phyloP scores from a whole-genome alignment of 108 stramenopile genomes.

The Nitzschia inconspicua region DNA sequence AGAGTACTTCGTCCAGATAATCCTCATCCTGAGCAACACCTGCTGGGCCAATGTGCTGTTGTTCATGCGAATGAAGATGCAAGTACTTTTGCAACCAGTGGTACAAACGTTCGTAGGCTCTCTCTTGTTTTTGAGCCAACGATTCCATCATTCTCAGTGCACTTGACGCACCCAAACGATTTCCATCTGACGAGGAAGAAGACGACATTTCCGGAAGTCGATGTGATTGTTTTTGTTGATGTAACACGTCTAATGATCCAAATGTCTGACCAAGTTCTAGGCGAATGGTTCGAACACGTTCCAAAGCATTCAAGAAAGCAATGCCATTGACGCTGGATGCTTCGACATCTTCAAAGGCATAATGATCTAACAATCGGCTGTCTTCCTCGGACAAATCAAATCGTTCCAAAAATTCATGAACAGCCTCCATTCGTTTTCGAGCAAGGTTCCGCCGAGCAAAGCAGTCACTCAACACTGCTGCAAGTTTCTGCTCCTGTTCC shows the following conservation, averaged over 20 bases:
- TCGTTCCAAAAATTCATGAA: conserved; percentile 76
- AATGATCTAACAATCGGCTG: conserved; percentile 69
- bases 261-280: conserved; percentile 59
- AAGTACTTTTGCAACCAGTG: conserved; percentile 74
- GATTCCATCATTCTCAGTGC: conserved; percentile 85
- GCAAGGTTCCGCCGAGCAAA: conserved; percentile 50
- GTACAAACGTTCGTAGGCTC: conserved; percentile 84
- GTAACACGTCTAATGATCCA: conserved; percentile 32
- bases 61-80: conserved; percentile 28
- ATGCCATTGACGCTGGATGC: conserved; percentile 47
- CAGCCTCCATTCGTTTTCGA: conserved; percentile 44
- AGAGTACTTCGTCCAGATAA: conserved; percentile 65
- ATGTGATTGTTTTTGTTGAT: not conserved
- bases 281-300: conserved; percentile 65
- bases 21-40: conserved; percentile 35
- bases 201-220: not conserved
- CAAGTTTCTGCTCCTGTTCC: conserved; percentile 59
- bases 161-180: conserved; percentile 58
- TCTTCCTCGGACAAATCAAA: conserved; percentile 80
- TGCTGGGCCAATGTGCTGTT: not conserved
- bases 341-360: conserved; percentile 65
- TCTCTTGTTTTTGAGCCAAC: conserved; percentile 75
- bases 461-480: conserved; percentile 39
- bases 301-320: conserved; percentile 72
- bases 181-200: conserved; percentile 7